Base-by-base conservation (phyloP, 2,329 filamentous ascomycete species). In the Teratosphaeria pseudoeucalypti region DNA sequence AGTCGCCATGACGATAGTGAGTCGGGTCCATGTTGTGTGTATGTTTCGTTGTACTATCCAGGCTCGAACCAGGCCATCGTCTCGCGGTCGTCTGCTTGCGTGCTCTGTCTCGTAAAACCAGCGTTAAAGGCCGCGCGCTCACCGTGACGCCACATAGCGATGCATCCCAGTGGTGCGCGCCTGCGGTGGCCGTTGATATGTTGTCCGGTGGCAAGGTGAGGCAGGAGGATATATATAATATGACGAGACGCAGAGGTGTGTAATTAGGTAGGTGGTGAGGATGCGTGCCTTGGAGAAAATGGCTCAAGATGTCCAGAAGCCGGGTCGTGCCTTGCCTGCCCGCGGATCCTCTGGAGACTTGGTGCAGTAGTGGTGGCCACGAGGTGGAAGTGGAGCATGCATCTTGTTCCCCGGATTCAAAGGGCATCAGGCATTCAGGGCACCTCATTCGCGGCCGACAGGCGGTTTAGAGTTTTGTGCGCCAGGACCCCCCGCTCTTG, bases 1-100 rank as follows among this genome's bases (percentile, higher is more conserved):
- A 67, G 64, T 68, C 56, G 61, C 61, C 64, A 64, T 71, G 68
- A 34, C 34, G 68, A 34, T 34, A 47, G 57, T 64, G 43, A 26
- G 62, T 54, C 53, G 34, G 27, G n/a, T 16, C 11, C 53, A 54
- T 54, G 53, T n/a, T 54, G 53, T 9, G 34, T 54, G 53, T 9
- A 6, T 32, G 12, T 4, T 27, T 1, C 9, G 43, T n/a, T n/a
- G 43, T 23, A 2, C 43, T 49, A 49, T 23, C 43, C 43, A 23
- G 43, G 43, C 19, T 49, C 43, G 19, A 49, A 49, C 6, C 43
- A 9, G 23, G 43, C 43, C 43, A 49, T 49, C n/a, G 16, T 49
- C 43, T 49, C 43, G 43, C 19, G 23, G 43, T 49, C 43, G 43
- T n/a, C 43, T 6, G n/a, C 16, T 49, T n/a, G 43, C 19, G 16